Conservation (phyloP, 1,284 basidiomycete species). For the Salmacisia buchloeana region DNA sequence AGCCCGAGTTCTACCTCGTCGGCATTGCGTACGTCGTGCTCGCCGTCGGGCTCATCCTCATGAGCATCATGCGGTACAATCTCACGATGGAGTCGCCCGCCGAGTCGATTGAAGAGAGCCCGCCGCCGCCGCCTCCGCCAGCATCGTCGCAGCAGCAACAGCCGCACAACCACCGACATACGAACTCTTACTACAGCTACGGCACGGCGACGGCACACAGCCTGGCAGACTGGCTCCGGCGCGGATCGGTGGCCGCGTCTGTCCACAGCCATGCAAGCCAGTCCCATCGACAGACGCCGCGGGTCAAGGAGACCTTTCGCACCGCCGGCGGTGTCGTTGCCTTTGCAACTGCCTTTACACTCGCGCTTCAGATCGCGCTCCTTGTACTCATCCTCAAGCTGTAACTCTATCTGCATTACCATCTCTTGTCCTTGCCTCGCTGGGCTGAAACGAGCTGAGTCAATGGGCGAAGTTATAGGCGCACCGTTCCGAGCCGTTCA, state of each 20-base stretch:
- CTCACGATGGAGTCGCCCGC: constrained; percentile 5
- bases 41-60: neutral
- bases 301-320: neutral
- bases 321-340: constrained; percentile 3
- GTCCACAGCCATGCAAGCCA: no score
- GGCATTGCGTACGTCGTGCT: constrained; percentile 10
- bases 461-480: no score
- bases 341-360: neutral
- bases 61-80: neutral
- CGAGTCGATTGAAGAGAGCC: neutral
- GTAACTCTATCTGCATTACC: no score
- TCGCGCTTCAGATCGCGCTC: constrained; percentile 3
- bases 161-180: no score
- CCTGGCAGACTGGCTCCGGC: no score
- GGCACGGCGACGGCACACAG: neutral
- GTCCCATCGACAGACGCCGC: no score
- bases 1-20: constrained; percentile 27
- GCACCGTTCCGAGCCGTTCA: no score
- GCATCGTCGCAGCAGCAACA: neutral
- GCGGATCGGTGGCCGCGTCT: no score
- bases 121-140: neutral
- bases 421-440: no score
- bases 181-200: no score
- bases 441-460: no score
- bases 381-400: neutral